Conservation (phyloP, 495 filamentous ascomycete genomes). For the Neurospora cerealis region DNA sequence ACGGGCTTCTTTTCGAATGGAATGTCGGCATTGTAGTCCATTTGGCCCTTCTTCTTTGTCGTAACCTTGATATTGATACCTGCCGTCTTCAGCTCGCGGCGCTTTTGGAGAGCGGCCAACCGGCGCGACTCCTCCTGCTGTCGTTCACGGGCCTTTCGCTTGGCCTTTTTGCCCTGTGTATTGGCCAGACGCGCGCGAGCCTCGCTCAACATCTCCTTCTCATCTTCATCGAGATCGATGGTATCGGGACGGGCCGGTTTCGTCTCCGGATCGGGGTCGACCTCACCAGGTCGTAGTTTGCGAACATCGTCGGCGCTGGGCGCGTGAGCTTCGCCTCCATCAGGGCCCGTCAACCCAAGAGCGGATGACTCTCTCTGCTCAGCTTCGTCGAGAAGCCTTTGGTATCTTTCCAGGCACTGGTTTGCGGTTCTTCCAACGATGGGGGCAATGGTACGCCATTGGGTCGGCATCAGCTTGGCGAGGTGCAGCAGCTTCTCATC, state of each 20-base stretch:
- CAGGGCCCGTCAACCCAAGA: constrained; percentile 76
- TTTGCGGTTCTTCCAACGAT: constrained; percentile 94
- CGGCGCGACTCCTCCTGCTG: constrained; percentile 91
- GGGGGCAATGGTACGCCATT: constrained; percentile 97
- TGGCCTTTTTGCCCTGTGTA: constrained; percentile 97
- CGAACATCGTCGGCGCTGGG: constrained; percentile 92
- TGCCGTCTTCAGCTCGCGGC: constrained; percentile 90
- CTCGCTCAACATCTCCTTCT: constrained; percentile 98
- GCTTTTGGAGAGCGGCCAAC: constrained; percentile 84
- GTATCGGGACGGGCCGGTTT: constrained; percentile 96
- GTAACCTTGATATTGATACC: constrained; percentile 96
- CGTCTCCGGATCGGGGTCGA: constrained; percentile 92
- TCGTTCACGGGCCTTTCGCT: constrained; percentile 90
- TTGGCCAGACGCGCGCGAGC: constrained; percentile 93
- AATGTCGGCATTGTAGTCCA: constrained; percentile 99
- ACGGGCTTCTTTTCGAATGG: constrained; percentile 91
- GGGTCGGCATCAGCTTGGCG: constrained; percentile 97
- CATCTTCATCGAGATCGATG: constrained; percentile 95
- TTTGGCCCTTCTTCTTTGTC: constrained; percentile 87
- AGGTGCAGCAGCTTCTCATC: constrained; percentile 94
- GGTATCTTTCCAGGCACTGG: constrained; percentile 93
- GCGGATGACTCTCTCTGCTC: constrained; percentile 77
- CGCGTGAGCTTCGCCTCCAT: constrained; percentile 76
- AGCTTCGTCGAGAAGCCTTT: constrained; percentile 91
- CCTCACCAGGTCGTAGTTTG: constrained; percentile 78